phyloP scores from a whole-genome alignment of 1,284 basidiomycete genomes.

The Ceratobasidium sp. region DNA sequence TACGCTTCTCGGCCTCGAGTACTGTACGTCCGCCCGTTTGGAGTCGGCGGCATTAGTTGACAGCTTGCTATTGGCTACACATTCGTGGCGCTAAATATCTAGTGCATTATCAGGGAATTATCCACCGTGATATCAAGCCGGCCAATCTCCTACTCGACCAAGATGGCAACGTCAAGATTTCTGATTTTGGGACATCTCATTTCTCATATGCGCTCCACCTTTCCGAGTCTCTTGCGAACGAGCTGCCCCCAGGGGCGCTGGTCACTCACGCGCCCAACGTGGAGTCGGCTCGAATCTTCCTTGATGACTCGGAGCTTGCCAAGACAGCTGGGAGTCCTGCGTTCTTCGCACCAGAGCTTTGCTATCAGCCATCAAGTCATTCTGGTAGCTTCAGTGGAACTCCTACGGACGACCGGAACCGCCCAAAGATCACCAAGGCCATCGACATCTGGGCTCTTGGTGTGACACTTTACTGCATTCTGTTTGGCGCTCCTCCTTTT shows the following conservation, averaged over 20 bases:
- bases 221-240: constrained; percentile 64
- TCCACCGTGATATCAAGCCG: constrained; percentile 99
- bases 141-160: constrained; percentile 94
- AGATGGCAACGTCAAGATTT: constrained; percentile 94
- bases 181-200: constrained; percentile 97
- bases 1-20: constrained; percentile 93
- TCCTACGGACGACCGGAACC: constrained; percentile 54
- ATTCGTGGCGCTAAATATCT: constrained; percentile 38
- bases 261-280: constrained; percentile 52
- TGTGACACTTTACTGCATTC: constrained; percentile 95
- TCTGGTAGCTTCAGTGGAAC: constrained; percentile 48
- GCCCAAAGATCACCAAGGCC: constrained; percentile 88
- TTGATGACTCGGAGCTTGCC: constrained; percentile 89
- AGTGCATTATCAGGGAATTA: constrained; percentile 98
- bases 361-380: constrained; percentile 61
- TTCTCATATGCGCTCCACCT: constrained; percentile 88
- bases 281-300: constrained; percentile 68
- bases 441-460: constrained; percentile 99
- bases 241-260: constrained; percentile 59
- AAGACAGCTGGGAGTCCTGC: constrained; percentile 97
- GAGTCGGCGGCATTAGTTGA: constrained; percentile 33
- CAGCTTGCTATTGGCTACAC: constrained; percentile 29
- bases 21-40: constrained; percentile 69
- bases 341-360: constrained; percentile 98
- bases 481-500: constrained; percentile 89